Base-by-base conservation (phyloP, 176 grass and related monocot genomes). In the Phoenix roebelenii region DNA sequence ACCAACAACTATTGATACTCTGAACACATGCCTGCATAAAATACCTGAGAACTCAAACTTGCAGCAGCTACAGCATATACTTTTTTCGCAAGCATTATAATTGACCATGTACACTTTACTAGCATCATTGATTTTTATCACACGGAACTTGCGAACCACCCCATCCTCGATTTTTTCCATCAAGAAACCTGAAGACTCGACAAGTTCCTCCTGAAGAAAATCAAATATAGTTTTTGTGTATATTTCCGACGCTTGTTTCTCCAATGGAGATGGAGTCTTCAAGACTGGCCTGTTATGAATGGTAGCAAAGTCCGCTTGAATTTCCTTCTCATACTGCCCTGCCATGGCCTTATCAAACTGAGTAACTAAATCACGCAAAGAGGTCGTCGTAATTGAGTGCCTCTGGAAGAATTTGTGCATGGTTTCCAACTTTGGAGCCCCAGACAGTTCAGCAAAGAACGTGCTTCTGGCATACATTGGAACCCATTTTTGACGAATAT, bases 301-400 rank as follows among this genome's bases (percentile, higher is more conserved):
- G 18, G 60, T 67, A 15, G 29, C 58, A 74, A 61, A 65, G 48
- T 84, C 76, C 54, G 61, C 65, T 54, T 84, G 76, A 54, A 80
- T 52, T 74, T 89, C 85, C 61, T 70, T 89, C 62, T 80, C 72
- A 26, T 77, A 59, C 61, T 81, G 73, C 23, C 55, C 59, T 18
- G 30, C 55, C 29, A 72, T 87, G 20, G 71, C 79, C 52, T 80
- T 81, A 66, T 89, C 80, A 70, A 89, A 89, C 58, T 89, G 85
- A 61, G 63, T 54, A 10, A 83, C 77, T 62, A 80, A 59, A 67
- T 89, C 85, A 22, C 73, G 63, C 50, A 84, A 65, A 10, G 59
- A 74, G 58, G 76, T 82, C 1, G 66, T 80, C 22, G 80, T 80
- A 16, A 89, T 84, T 18, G 73, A 89, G 64, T 84, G 79, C 68